Evolutionary conservation across 805 yeast genomes (phyloP), one percentile per base, ranked within the genome.

Genomic region (Nakazawaea siamensis): DNA sequence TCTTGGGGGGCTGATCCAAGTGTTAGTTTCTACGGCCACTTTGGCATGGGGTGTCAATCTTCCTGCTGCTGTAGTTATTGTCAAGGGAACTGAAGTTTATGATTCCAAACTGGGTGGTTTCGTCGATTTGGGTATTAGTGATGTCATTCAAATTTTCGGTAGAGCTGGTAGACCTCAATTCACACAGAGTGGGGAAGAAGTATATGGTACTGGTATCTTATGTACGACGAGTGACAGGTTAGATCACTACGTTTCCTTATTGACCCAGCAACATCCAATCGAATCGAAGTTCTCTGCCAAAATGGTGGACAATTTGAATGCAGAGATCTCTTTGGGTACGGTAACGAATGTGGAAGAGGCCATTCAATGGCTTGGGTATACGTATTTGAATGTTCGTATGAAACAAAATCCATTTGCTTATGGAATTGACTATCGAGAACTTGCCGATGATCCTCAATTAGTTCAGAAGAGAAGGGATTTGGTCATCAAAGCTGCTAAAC

Each of bases 101-200:
- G 94, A 92, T 52, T 70, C 97, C 0, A 85, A 88, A 52, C 81
- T 80, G 35, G 98, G 98, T 68, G 98, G 98, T 0, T 85, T 78
- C 50, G 74, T 80, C 2, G 98, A 92, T 52, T 63, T 94, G 26
- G 97, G 97, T 2, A 90, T 92, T 13, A 82, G 96, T 0, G 99
- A 92, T 60, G 95, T 92, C 26, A 82, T 94, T 42, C 99, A 92
- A 63, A 92, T 92, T 45, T 92, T 92, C 61, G 99, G 99, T 47
- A 82, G 99, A 64, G 98, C 98, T 18, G 99, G 99, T 60, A 76
- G 99, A 59, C 99, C 99, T 1, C 98, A 94, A 48, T 92, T 76
- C 57, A 29, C 29, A 5, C 4, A 16, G 2, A 12, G 19, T 4
- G 5, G 9, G 8, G 20, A 26, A 10, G 39, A 37, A 15, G 26